Evolutionary conservation across 2,329 filamentous ascomycete species (phyloP), one percentile per base, ranked within the genome.

Genomic region (Penicillium brevicompactum): DNA sequence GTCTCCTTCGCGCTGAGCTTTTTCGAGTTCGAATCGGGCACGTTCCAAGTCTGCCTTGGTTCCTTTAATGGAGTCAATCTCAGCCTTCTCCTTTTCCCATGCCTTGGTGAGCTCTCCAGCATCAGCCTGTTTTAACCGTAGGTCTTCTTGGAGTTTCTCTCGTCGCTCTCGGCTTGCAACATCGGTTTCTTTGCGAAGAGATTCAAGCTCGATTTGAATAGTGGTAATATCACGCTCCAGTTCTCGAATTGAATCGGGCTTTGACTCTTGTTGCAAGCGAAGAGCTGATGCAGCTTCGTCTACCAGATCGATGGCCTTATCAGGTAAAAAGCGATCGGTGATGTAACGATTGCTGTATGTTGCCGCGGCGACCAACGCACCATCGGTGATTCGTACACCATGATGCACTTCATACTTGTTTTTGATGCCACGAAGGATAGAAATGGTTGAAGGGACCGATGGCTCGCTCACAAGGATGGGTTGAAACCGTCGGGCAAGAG

Each of bases 351-450:
- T 97, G 59, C 90, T 94, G 70, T 95, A 90, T 0, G 91, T 90
- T 2, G 93, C 92, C 2, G 94, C 93, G 1, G 94, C 92, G 13
- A 99, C 93, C 10, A 97, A 78, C 6, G 94, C 92, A 2, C 89
- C 88, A 67, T 97, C 94, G 0, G 91, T 96, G 62, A 99, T 97
- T 51, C 92, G 84, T 0, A 97, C 93, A 75, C 94, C 93, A 68
- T 99, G 94, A 63, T 97, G 94, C 0, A 97, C 91, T 73, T 97
- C 94, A 68, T 99, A 99, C 63, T 92, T 91, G 69, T 97, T 92
- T 70, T 97, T 97, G 78, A 99, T 97, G 46, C 93, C 94, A 68
- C 94, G 87, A 1, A 99, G 80, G 54, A 99, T 97, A 48, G 91
- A 96, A 58, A 99, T 92, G 0, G 94, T 97, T 63, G 97, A 92